Conservation (phyloP, 1,284 basidiomycete species). For the Cronartium ribicola region DNA sequence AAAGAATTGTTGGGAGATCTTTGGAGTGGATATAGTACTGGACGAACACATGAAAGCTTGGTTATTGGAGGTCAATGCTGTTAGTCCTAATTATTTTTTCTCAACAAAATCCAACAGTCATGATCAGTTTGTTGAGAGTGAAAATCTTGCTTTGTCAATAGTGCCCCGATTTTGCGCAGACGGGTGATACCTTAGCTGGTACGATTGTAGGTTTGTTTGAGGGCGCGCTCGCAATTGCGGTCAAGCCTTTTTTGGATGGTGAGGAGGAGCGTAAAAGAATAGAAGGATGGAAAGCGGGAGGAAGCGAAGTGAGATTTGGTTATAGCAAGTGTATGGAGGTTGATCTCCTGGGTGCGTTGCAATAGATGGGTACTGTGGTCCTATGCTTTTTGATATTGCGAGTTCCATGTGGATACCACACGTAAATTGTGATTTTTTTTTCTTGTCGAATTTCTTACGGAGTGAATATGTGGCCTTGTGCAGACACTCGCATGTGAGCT, state of each 20-base stretch:
- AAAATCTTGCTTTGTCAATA: not conserved
- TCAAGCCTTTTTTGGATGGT: not conserved
- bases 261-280: not conserved
- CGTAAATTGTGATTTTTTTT: too few relatives aligned
- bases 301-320: not conserved
- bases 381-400: too few relatives aligned
- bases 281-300: not conserved
- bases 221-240: not conserved
- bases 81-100: not conserved
- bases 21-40: constrained; percentile 22
- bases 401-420: too few relatives aligned
- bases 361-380: not conserved
- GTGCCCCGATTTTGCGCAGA: not conserved
- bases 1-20: constrained; percentile 27
- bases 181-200: not conserved
- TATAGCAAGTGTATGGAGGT: constrained; percentile 1
- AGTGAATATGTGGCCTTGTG: too few relatives aligned
- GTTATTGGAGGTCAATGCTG: constrained; percentile 30
- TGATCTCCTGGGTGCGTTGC: not conserved
- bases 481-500: too few relatives aligned
- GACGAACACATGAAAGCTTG: constrained; percentile 20
- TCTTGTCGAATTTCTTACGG: too few relatives aligned
- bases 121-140: too few relatives aligned
- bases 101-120: not conserved
- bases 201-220: constrained; percentile 11